These are phyloP conservation scores for Yamadazyma blattariae DNA, from an alignment of 1,139 yeast species.

Conservation along the genomic window DNA sequence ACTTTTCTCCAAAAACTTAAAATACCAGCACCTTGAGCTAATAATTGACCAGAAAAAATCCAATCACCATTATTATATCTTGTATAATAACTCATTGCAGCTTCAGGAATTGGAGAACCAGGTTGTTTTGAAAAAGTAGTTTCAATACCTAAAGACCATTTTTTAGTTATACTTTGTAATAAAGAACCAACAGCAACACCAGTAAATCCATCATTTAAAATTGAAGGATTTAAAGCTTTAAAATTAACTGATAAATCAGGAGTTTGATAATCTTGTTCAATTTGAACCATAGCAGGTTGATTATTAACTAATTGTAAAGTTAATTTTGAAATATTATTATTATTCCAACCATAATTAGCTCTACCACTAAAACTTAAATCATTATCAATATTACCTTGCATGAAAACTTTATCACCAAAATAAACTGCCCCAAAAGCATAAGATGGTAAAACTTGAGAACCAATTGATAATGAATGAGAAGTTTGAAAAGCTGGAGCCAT, in stretches of 20 bases:
- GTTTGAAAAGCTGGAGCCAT: slow-evolving; percentile 97
- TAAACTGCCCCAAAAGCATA: slow-evolving; percentile 90
- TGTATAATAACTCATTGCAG: slow-evolving; percentile 86
- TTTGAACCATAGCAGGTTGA: slow-evolving; percentile 92
- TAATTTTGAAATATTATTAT: slow-evolving; percentile 74
- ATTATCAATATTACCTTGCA: slow-evolving; percentile 90
- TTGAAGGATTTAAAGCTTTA: slow-evolving; percentile 86
- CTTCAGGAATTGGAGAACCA: slow-evolving; percentile 79
- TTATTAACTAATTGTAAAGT: slow-evolving; percentile 86
- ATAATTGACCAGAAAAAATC: slow-evolving; percentile 93
- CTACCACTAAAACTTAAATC: slow-evolving; percentile 87
- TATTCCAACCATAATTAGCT: slow-evolving; percentile 88
- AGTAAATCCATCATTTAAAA: slow-evolving; percentile 59
- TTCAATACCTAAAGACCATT: slow-evolving; percentile 87
- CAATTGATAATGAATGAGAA: slow-evolving; percentile 89
- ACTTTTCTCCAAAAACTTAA: slow-evolving; percentile 95
- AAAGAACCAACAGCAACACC: slow-evolving; percentile 93
- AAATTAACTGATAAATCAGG: slow-evolving; percentile 84
- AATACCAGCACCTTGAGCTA: slow-evolving; percentile 86
- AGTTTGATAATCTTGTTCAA: slow-evolving; percentile 95
- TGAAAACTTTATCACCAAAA: slow-evolving; percentile 81
- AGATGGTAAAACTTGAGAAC: slow-evolving; percentile 84
- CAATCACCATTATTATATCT: slow-evolving; percentile 86
- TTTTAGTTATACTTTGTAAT: slow-evolving; percentile 84
- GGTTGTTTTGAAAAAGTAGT: slow-evolving; percentile 84